A percentile compares a stretch with the other conserved stretches of the same genome.
phyloP scores from a whole-genome alignment of 495 filamentous ascomycete species.

The Penicillium paradoxum region DNA sequence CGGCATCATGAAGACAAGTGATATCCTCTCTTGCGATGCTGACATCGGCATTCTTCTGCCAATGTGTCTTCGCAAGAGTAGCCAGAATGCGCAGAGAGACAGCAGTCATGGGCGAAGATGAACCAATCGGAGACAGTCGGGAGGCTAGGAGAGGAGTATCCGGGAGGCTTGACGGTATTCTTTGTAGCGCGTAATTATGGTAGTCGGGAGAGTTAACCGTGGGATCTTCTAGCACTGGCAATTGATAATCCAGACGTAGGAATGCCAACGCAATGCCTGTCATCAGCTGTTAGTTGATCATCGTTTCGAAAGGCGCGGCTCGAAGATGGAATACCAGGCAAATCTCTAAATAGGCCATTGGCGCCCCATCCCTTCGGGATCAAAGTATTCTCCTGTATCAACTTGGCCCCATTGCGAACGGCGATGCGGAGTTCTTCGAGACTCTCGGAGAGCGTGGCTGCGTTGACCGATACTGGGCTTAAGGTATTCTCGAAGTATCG shows the following conservation, averaged over 20 bases:
- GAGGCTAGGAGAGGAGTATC: slow-evolving; percentile 25
- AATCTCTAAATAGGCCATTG: slow-evolving; percentile 27
- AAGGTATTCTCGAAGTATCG: slow-evolving; percentile 26
- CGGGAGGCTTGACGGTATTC: slow-evolving; percentile 25
- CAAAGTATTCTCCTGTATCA: slow-evolving; percentile 21
- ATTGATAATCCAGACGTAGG: slow-evolving; percentile 36
- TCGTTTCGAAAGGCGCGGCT: neutral
- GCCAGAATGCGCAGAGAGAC: slow-evolving; percentile 25
- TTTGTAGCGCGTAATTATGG: slow-evolving; percentile 23
- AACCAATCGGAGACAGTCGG: slow-evolving; percentile 30
- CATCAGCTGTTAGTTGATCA: neutral
- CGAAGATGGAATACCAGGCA: slow-evolving; percentile 22
- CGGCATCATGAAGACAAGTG: slow-evolving; percentile 24
- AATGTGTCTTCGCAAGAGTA: slow-evolving; percentile 5
- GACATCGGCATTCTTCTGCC: slow-evolving; percentile 3
- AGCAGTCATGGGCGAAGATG: slow-evolving; percentile 27
- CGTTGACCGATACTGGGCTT: slow-evolving; percentile 11
- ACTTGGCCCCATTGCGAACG: slow-evolving; percentile 24
- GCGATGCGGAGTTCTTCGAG: slow-evolving; percentile 28
- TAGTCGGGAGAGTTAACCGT: slow-evolving; percentile 17
- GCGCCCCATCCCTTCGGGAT: slow-evolving; percentile 21
- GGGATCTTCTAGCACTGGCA: slow-evolving; percentile 13
- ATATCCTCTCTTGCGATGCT: slow-evolving; percentile 23
- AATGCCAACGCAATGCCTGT: slow-evolving; percentile 36
- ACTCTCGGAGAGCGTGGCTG: slow-evolving; percentile 10